Percentiles rank a stretch among this genome's conserved stretches.
Conservation (phyloP, 2,329 filamentous ascomycete species). For the Pseudophaeomoniella oleicola region DNA sequence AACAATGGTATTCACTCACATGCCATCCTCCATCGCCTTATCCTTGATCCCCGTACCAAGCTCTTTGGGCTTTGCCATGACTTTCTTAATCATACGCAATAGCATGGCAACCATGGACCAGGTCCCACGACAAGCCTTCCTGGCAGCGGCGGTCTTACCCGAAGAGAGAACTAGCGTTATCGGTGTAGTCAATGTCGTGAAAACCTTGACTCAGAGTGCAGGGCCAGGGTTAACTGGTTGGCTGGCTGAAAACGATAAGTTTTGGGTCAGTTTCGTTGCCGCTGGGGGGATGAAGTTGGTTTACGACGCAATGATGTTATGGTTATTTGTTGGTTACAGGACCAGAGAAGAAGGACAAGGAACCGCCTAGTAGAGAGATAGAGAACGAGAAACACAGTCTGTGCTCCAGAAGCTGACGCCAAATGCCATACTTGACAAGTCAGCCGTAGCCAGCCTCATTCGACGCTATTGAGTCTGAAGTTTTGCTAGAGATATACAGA, state of each 20-base stretch:
- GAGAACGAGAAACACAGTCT: background rate
- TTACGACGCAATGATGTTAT: slow-evolving; percentile 46
- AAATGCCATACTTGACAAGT: slow-evolving; percentile 7
- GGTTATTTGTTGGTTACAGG: slow-evolving; percentile 40
- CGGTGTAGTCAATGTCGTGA: slow-evolving; percentile 49
- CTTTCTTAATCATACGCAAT: slow-evolving; percentile 43
- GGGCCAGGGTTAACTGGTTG: slow-evolving; percentile 42
- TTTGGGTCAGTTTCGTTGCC: slow-evolving; percentile 49
- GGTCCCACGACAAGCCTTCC: slow-evolving; percentile 50
- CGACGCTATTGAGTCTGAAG: too few species aligned
- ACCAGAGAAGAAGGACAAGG: slow-evolving; percentile 20
- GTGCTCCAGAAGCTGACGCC: slow-evolving; percentile 5
- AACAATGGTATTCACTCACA: slow-evolving; percentile 49
- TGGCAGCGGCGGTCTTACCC: slow-evolving; percentile 50
- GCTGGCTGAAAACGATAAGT: slow-evolving; percentile 36
- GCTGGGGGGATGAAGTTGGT: slow-evolving; percentile 38
- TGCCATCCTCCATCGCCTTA: slow-evolving; percentile 48
- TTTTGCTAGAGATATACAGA: too few species aligned
- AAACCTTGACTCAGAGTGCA: slow-evolving; percentile 42
- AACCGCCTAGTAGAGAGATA: background rate
- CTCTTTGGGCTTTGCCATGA: slow-evolving; percentile 36
- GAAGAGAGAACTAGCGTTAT: slow-evolving; percentile 56
- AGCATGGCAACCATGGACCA: slow-evolving; percentile 58
- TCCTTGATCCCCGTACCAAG: slow-evolving; percentile 43
- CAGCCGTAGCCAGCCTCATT: too few species aligned